Conservation (phyloP, 305 asterid genomes). For the Fraxinus floribunda region DNA sequence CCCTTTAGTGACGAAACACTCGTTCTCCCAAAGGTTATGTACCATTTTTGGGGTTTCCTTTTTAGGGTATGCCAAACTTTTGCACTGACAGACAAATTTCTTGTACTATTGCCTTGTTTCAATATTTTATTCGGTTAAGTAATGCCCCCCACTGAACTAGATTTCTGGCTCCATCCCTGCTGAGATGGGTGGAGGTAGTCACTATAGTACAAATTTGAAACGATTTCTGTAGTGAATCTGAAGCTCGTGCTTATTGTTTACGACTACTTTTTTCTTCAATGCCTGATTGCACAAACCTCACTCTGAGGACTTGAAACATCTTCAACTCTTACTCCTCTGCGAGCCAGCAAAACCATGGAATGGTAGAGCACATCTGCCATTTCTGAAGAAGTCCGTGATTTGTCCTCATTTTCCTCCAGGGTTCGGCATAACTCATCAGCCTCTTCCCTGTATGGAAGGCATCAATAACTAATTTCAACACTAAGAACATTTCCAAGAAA, state of each 20-base stretch:
- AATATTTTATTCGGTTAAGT: no score
- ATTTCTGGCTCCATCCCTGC: no score
- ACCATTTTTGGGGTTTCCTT: no score
- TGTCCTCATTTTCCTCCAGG: slow-evolving; percentile 63
- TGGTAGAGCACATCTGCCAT: slow-evolving; percentile 74
- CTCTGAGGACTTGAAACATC: slow-evolving; percentile 68
- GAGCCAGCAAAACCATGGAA: slow-evolving; percentile 63
- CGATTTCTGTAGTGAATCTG: not conserved
- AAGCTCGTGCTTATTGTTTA: slow-evolving; percentile 26
- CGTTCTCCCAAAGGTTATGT: no score
- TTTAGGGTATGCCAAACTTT: no score
- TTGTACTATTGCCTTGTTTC: no score
- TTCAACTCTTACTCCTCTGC: slow-evolving; percentile 60
- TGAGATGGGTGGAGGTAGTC: not conserved
- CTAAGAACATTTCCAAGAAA: no score
- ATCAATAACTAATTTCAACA: not conserved
- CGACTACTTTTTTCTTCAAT: slow-evolving; percentile 72
- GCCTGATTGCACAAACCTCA: slow-evolving; percentile 70
- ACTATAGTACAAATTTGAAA: not conserved
- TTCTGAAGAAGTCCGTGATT: slow-evolving; percentile 60
- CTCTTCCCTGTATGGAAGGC: slow-evolving; percentile 53
- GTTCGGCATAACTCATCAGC: slow-evolving; percentile 74
- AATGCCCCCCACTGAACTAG: no score
- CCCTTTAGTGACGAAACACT: no score
- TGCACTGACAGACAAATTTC: no score